Base-by-base conservation (phyloP, 257 asterid genomes). In the Ballota nigra region DNA sequence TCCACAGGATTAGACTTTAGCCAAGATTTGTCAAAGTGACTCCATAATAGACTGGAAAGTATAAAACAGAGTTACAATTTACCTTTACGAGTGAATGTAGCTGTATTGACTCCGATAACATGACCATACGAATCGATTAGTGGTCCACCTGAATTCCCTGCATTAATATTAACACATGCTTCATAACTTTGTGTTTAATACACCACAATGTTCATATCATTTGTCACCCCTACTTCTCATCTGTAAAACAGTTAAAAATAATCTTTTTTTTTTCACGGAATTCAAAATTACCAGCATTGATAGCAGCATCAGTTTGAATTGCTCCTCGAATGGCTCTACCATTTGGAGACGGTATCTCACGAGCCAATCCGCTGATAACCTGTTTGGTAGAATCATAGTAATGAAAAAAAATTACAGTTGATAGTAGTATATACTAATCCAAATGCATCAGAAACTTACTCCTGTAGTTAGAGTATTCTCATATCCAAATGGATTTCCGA, bases 11-110 rank as follows among this genome's bases (percentile, higher is more conserved):
- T n/a, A n/a, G n/a, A n/a, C n/a, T n/a, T n/a, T n/a, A n/a, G n/a
- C n/a, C n/a, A n/a, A n/a, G n/a, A n/a, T n/a, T n/a, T n/a, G n/a
- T n/a, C n/a, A n/a, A n/a, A n/a, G n/a, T n/a, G n/a, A n/a, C n/a
- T n/a, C n/a, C n/a, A n/a, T n/a, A n/a, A 26, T 34, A 9, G 40
- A 1, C 0, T 34, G 40, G 8, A 34, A 1, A 38, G 13, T 9
- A 40, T 40, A 40, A 12, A 41, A 41, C 51, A 12, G 6, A 41
- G 18, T 52, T 52, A n/a, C 55, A 8, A 0, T 23, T 31, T 51
- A 92, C 98, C 98, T 87, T 71, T 90, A 20, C 96, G 98, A 12
- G 98, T 92, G 89, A 92, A 90, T 9, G 98, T 87, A 15, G 96
- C 88, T 15, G 97, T 90, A 72, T 93, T 93, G 10, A 90, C 89